These are phyloP conservation scores for Metschnikowia peoriensis DNA, from an alignment of 805 yeast species.

Conservation along the genomic window DNA sequence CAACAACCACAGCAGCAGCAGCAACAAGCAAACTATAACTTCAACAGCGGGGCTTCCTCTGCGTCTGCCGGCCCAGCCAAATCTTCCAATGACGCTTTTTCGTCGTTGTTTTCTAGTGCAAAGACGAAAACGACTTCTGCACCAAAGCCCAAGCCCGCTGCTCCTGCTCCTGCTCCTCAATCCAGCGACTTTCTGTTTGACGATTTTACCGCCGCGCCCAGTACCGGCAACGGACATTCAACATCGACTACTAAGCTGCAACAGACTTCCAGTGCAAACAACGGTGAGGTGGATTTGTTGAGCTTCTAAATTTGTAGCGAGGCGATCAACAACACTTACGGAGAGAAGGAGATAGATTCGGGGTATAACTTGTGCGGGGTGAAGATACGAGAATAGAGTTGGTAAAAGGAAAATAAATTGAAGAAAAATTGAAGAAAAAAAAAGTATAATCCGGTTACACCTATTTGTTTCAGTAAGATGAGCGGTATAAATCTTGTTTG, in stretches of 20 bases:
- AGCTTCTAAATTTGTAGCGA: conserved; percentile 33
- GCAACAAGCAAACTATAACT: conserved; percentile 15
- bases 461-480: not conserved
- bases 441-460: not conserved
- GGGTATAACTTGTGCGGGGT: not conserved
- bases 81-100: conserved; percentile 63
- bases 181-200: conserved; percentile 32
- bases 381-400: too few species aligned
- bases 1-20: conserved; percentile 8
- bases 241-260: conserved; percentile 1
- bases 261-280: conserved; percentile 8
- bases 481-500: not conserved
- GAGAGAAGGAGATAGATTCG: not conserved
- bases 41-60: conserved; percentile 6
- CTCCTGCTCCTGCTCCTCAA: conserved; percentile 9
- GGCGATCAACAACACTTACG: too few species aligned
- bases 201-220: conserved; percentile 26
- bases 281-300: conserved; percentile 49
- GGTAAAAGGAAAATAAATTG: too few species aligned
- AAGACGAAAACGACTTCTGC: conserved; percentile 38
- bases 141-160: conserved; percentile 11
- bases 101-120: conserved; percentile 66
- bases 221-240: not conserved
- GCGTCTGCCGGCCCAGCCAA: conserved; percentile 41
- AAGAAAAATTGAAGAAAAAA: not conserved